These are phyloP conservation scores for Trypanosoma melophagium DNA, from an alignment of 208 protist species.

Conservation along the genomic window DNA sequence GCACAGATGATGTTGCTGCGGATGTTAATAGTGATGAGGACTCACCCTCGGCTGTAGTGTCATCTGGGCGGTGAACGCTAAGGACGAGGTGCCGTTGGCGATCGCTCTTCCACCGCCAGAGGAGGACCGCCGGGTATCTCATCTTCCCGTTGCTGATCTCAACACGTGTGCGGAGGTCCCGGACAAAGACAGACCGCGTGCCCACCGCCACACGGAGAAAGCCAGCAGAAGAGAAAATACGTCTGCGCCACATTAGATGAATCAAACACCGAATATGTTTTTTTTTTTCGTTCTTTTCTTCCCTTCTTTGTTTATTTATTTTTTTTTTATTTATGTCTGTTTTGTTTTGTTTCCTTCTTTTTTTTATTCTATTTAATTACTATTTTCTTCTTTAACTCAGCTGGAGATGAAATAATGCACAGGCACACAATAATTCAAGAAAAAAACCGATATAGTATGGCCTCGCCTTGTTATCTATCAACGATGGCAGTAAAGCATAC, in stretches of 20 bases:
- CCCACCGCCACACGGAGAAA: neutral
- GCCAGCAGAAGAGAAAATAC: neutral
- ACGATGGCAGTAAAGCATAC: no score
- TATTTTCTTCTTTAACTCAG: no score
- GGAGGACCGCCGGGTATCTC: constrained; percentile 51
- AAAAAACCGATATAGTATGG: neutral
- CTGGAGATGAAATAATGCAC: neutral
- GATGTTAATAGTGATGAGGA: constrained; percentile 1
- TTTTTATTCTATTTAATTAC: neutral
- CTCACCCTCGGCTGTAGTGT: neutral
- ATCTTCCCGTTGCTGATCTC: constrained; percentile 32
- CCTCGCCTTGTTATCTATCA: no score
- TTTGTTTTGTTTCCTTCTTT: neutral
- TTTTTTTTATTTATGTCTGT: neutral
- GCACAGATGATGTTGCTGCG: neutral
- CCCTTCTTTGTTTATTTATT: neutral
- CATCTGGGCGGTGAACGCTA: constrained; percentile 35
- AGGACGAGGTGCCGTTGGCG: constrained; percentile 59
- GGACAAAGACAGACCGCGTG: constrained; percentile 38
- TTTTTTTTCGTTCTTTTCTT: neutral
- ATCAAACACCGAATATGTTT: neutral
- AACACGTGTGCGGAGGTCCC: constrained; percentile 60
- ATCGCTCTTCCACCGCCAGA: constrained; percentile 66
- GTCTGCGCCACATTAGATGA: constrained; percentile 26
- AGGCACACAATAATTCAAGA: neutral